These are phyloP conservation scores for Pichia cactophila DNA, from an alignment of 1,139 yeast genomes.

Conservation along the genomic window DNA sequence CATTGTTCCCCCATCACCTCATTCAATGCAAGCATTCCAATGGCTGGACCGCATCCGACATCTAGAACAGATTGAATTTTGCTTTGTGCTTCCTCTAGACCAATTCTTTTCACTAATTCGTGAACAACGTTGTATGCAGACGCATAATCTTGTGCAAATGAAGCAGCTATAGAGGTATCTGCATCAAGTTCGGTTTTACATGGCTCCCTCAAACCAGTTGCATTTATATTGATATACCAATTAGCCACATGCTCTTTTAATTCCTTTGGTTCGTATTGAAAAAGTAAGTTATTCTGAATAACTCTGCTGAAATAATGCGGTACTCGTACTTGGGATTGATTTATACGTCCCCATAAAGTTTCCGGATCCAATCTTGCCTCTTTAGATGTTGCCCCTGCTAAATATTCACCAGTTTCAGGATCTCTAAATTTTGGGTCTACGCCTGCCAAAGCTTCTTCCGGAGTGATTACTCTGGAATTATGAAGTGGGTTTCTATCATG, in stretches of 20 bases:
- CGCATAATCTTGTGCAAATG: conserved; percentile 81
- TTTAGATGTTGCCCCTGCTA: conserved; percentile 36
- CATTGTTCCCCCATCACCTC: conserved; percentile 65
- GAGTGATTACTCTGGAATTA: conserved; percentile 29
- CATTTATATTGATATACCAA: conserved; percentile 42
- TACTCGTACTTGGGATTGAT: conserved; percentile 37
- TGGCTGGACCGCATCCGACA: conserved; percentile 87
- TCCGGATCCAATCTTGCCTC: conserved; percentile 48
- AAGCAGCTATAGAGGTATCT: conserved; percentile 75
- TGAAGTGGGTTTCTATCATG: conserved; percentile 27
- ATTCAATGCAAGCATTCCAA: conserved; percentile 83
- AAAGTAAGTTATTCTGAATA: conserved; percentile 53
- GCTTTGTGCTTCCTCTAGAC: conserved; percentile 49
- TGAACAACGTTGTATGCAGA: conserved; percentile 56
- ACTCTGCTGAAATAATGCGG: conserved; percentile 48
- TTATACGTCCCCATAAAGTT: conserved; percentile 43
- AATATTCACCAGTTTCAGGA: conserved; percentile 23
- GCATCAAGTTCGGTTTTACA: conserved; percentile 55
- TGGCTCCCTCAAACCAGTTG: conserved; percentile 42
- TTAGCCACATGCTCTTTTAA: conserved; percentile 49
- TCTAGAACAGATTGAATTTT: conserved; percentile 49
- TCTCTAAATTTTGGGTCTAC: conserved; percentile 26
- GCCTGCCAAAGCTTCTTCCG: conserved; percentile 22
- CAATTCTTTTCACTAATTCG: conserved; percentile 56
- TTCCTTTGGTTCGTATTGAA: conserved; percentile 46